phyloP scores from a whole-genome alignment of 768 basidiomycete species.

The Phaeolepiota aurea region DNA sequence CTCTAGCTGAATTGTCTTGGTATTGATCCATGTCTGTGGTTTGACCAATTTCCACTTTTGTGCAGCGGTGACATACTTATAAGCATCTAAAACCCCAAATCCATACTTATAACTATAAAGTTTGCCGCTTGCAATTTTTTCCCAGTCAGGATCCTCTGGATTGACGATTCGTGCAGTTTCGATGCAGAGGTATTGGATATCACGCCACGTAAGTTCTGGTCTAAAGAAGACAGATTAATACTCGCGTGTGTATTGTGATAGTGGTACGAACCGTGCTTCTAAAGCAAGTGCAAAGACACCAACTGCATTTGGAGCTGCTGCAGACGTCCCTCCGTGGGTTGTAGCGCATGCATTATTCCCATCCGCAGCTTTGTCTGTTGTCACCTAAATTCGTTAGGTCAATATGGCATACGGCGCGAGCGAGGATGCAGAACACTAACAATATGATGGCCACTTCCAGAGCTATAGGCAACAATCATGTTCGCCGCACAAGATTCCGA shows the following conservation, averaged over 20 bases:
- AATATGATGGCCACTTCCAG: slow-evolving; percentile 89
- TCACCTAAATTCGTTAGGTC: slow-evolving; percentile 51
- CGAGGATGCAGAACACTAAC: slow-evolving; percentile 38
- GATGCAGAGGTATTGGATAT: slow-evolving; percentile 86
- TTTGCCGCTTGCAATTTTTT: slow-evolving; percentile 62
- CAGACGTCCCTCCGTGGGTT: slow-evolving; percentile 92
- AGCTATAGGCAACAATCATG: slow-evolving; percentile 93
- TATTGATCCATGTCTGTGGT: slow-evolving; percentile 86
- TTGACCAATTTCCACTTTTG: slow-evolving; percentile 82
- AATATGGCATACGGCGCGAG: slow-evolving; percentile 1
- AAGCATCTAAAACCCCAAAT: slow-evolving; percentile 83
- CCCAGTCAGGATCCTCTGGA: slow-evolving; percentile 91
- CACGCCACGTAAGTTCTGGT: slow-evolving; percentile 94
- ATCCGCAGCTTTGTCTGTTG: slow-evolving; percentile 91
- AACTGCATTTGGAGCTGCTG: slow-evolving; percentile 93
- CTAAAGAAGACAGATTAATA: slow-evolving; percentile 36
- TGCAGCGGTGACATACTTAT: slow-evolving; percentile 72
- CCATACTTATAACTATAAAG: slow-evolving; percentile 87
- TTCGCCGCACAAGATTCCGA: slow-evolving; percentile 98
- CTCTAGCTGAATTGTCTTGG: slow-evolving; percentile 60
- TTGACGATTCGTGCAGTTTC: slow-evolving; percentile 73
- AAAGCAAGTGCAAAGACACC: slow-evolving; percentile 90
- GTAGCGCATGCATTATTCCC: slow-evolving; percentile 77
- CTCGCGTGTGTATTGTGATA: too few species aligned
- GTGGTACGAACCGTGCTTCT: slow-evolving; percentile 55